These are phyloP conservation scores for Esteya vermicola DNA, from an alignment of 2,329 filamentous ascomycete species.

Conservation along the genomic window DNA sequence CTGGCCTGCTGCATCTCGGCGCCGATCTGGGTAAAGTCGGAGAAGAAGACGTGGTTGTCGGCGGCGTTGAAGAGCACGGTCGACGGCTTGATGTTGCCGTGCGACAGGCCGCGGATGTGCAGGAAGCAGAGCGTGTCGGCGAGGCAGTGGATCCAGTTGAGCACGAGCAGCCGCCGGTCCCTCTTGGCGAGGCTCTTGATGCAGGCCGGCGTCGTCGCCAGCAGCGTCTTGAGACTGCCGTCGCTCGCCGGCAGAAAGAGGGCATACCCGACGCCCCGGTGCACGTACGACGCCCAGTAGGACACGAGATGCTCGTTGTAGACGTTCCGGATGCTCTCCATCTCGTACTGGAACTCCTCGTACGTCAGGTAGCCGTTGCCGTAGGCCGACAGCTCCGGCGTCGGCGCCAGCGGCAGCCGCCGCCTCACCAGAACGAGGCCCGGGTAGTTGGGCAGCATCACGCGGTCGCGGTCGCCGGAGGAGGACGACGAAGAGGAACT, in stretches of 20 bases:
- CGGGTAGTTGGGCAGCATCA: slow-evolving; percentile 48
- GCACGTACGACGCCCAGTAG: slow-evolving; percentile 56
- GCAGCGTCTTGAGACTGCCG: slow-evolving; percentile 51
- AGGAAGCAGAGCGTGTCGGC: slow-evolving; percentile 53
- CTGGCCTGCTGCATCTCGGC: slow-evolving; percentile 26
- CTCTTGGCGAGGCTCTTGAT: slow-evolving; percentile 49
- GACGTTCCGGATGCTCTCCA: slow-evolving; percentile 42
- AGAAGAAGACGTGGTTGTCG: slow-evolving; percentile 52
- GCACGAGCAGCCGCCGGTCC: slow-evolving; percentile 41
- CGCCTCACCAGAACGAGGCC: slow-evolving; percentile 43
- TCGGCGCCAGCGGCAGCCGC: slow-evolving; percentile 35
- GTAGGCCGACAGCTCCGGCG: slow-evolving; percentile 2
- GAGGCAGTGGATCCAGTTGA: slow-evolving; percentile 66
- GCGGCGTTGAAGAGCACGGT: slow-evolving; percentile 54
- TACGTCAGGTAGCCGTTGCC: slow-evolving; percentile 28
- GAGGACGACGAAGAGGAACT: too few species aligned
- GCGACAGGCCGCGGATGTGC: slow-evolving; percentile 48
- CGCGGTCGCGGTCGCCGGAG: slow-evolving; percentile 36
- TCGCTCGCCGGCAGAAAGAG: slow-evolving; percentile 54
- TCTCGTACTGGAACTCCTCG: slow-evolving; percentile 45
- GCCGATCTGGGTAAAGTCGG: slow-evolving; percentile 41
- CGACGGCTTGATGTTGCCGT: slow-evolving; percentile 57
- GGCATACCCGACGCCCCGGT: slow-evolving; percentile 48
- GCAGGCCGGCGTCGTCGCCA: slow-evolving; percentile 46
- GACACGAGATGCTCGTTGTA: slow-evolving; percentile 57